These are phyloP conservation scores for Plasmodium gallinaceum DNA, from an alignment of 169 alveolate genomes.

Conservation along the genomic window DNA sequence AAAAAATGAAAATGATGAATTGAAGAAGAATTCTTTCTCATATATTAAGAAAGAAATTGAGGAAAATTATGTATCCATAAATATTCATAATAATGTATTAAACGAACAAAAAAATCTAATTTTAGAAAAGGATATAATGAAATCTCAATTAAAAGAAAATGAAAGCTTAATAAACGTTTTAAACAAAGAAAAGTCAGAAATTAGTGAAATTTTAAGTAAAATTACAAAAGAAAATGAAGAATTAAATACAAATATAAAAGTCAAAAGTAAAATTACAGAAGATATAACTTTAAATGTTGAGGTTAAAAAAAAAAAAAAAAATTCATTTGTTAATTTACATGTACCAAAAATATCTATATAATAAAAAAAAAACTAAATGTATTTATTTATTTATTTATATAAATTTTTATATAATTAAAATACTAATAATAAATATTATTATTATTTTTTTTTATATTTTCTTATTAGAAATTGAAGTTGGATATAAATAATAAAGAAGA, in stretches of 20 bases:
- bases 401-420: background rate
- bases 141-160: conserved; percentile 21
- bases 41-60: conserved; percentile 57
- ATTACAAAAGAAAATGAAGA: conserved; percentile 49
- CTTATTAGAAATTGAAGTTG: conserved; percentile 31
- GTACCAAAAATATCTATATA: background rate
- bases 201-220: conserved; percentile 1
- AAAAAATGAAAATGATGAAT: conserved; percentile 55
- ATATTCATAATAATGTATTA: conserved; percentile 32
- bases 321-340: background rate
- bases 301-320: conserved; percentile 10
- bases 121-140: conserved; percentile 44
- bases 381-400: background rate
- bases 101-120: conserved; percentile 32
- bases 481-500: conserved; percentile 54
- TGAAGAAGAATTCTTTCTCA: conserved; percentile 42
- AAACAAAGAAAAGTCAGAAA: conserved; percentile 19
- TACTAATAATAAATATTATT: too few species aligned
- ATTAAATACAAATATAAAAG: conserved; percentile 45
- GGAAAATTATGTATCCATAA: conserved; percentile 49
- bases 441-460: background rate
- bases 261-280: conserved; percentile 63
- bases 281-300: conserved; percentile 41
- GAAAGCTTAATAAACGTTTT: conserved; percentile 16
- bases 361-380: background rate